These are phyloP conservation scores for Przewalskia tangutica DNA, from an alignment of 257 asterid genomes.

Conservation along the genomic window DNA sequence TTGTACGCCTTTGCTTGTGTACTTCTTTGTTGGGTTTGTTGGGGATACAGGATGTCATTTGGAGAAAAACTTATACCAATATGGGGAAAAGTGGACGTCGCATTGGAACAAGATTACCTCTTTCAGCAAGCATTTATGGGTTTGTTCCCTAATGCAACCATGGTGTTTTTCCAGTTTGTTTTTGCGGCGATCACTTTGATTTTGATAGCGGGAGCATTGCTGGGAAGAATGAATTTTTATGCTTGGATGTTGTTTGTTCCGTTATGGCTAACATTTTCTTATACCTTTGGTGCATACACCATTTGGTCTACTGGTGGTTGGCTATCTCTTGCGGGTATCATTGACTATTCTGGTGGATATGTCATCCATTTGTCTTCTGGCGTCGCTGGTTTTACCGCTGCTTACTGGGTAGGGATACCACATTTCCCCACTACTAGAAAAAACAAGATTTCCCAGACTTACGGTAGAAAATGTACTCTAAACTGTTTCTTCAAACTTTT, in stretches of 20 bases:
- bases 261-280: conserved; percentile 60
- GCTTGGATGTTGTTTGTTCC: conserved; percentile 78
- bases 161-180: conserved; percentile 63
- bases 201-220: conserved; percentile 51
- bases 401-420: conserved; percentile 37
- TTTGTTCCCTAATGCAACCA: conserved; percentile 48
- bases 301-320: conserved; percentile 53
- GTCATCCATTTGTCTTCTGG: conserved; percentile 68
- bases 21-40: conserved; percentile 56
- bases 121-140: conserved; percentile 32
- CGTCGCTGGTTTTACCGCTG: conserved; percentile 72
- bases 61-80: conserved; percentile 43
- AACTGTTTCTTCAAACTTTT: no score
- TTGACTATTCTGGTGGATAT: conserved; percentile 64
- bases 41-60: conserved; percentile 52
- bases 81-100: conserved; percentile 43
- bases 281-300: conserved; percentile 53
- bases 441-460: no score
- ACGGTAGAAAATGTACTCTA: no score
- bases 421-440: not conserved
- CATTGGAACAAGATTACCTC: conserved; percentile 38
- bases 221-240: conserved; percentile 58
- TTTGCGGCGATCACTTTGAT: conserved; percentile 63
- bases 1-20: conserved; percentile 61
- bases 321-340: conserved; percentile 34